Conservation (phyloP, 2,329 filamentous ascomycete genomes). For the Trichoderma afroharzianum region DNA sequence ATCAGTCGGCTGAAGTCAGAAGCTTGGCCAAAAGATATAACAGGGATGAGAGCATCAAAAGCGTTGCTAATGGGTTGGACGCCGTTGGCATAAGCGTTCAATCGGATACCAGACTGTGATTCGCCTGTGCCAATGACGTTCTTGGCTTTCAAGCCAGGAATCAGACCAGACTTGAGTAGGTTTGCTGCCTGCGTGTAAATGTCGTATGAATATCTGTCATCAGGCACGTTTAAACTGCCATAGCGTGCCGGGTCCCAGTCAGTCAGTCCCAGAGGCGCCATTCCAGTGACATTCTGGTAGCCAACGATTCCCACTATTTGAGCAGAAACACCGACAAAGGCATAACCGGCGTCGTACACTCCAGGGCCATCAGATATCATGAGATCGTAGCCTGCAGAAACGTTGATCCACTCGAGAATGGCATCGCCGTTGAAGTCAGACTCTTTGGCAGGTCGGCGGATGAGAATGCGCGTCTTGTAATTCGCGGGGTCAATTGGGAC, state of each 20-base stretch:
- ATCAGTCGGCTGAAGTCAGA: neutral
- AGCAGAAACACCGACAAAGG: neutral
- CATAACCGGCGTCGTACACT: neutral
- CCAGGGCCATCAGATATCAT: neutral
- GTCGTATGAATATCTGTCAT: neutral
- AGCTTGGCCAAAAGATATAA: neutral
- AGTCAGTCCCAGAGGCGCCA: neutral
- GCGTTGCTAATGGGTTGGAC: neutral
- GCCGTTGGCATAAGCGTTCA: neutral
- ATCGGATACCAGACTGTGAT: neutral
- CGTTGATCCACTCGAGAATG: neutral
- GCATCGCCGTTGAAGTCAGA: neutral
- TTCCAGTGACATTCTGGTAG: neutral
- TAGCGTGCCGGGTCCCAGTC: neutral
- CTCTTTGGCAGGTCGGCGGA: neutral
- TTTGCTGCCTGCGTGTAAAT: neutral
- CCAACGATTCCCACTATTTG: neutral
- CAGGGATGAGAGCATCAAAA: neutral
- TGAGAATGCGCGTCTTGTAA: neutral
- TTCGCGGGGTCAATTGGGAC: neutral
- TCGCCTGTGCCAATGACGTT: neutral
- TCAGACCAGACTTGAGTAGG: neutral
- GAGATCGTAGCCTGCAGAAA: neutral
- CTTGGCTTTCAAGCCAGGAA: neutral
- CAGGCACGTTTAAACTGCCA: neutral